Evolutionary conservation across 345 rosid genomes (phyloP), one percentile per base, ranked within the genome.

Genomic region (Eutrema japonicum): DNA sequence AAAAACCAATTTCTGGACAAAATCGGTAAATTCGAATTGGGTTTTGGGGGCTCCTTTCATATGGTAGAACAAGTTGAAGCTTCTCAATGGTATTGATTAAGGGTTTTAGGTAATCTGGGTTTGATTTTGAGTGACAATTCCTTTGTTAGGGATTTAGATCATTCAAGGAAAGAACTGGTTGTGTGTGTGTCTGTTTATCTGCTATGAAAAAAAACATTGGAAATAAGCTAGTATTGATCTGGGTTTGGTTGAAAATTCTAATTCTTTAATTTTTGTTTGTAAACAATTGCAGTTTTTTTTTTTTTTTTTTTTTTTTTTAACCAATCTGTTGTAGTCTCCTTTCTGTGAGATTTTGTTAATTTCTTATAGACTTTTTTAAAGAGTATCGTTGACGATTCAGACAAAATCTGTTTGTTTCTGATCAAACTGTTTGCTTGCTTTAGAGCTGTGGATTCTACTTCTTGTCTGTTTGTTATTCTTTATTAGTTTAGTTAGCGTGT

Each of bases 341-440:
- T 58, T 54, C 54, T 43, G 56, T 55, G 26, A 64, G 52, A 29
- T 48, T 81, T 77, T 68, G 41, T 78, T 61, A 58, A 26, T 52
- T 35, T 68, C 27, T 26, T 51, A 29, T 46, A 51, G 22, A 50
- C 52, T 61, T 36, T 30, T 11, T 0, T 32, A 0, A 55, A 27
- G 70, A 68, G 85, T 79, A 57, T 77, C 38, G 68, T 42, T 68
- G 67, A 83, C 79, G 86, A 83, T 78, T 82, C 77, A 50, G 85
- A 79, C 80, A 79, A 66, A 79, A 57, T 64, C 46, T 69, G 77
- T 64, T 70, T 79, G 68, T 55, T 66, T 40, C 72, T 54, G 47
- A 61, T 8, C 13, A 38, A 46, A 38, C 53, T 75, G 45, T 22
- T 18, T 33, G 57, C 58, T 49, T 53, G 69, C 71, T 75, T 55